These are phyloP conservation scores for Zygosaccharomyces lentus DNA, from an alignment of 805 yeast genomes.

Conservation along the genomic window DNA sequence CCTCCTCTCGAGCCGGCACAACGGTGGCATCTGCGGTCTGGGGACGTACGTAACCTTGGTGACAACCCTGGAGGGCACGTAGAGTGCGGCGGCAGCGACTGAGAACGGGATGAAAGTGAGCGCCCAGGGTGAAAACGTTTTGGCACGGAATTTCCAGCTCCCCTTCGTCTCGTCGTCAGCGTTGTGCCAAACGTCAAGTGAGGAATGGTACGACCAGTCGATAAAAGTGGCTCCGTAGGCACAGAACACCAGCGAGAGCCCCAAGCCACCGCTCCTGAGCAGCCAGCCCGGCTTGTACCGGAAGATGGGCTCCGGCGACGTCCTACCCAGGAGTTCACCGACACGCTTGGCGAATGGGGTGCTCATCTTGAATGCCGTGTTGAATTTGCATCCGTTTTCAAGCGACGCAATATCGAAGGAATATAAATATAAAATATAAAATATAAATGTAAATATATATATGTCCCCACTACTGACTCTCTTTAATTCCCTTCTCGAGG, in stretches of 20 bases:
- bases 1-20: constrained; percentile 24
- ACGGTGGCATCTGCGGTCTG: constrained; percentile 13
- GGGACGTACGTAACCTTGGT: constrained; percentile 28
- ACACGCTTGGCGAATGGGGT: constrained; percentile 21
- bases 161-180: constrained; percentile 15
- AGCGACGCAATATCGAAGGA: background rate
- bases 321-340: constrained; percentile 20
- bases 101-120: constrained; percentile 29
- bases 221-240: constrained; percentile 29
- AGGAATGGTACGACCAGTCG: constrained; percentile 28
- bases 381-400: background rate
- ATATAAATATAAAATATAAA: background rate
- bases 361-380: constrained; percentile 7
- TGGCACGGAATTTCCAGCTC: constrained; percentile 16
- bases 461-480: constrained; percentile 3
- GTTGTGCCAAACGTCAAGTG: constrained; percentile 13
- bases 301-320: constrained; percentile 23
- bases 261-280: constrained; percentile 20
- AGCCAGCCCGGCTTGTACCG: constrained; percentile 15
- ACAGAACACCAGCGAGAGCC: constrained; percentile 26
- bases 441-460: background rate
- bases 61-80: constrained; percentile 27
- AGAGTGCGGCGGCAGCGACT: constrained; percentile 23
- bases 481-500: constrained; percentile 34
- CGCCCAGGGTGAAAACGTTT: constrained; percentile 25